A percentile compares a stretch with the other conserved stretches of the same genome.
Evolutionary conservation across 2,329 filamentous ascomycete species (phyloP).

Genomic region (Sclerotiophoma versabilis): DNA sequence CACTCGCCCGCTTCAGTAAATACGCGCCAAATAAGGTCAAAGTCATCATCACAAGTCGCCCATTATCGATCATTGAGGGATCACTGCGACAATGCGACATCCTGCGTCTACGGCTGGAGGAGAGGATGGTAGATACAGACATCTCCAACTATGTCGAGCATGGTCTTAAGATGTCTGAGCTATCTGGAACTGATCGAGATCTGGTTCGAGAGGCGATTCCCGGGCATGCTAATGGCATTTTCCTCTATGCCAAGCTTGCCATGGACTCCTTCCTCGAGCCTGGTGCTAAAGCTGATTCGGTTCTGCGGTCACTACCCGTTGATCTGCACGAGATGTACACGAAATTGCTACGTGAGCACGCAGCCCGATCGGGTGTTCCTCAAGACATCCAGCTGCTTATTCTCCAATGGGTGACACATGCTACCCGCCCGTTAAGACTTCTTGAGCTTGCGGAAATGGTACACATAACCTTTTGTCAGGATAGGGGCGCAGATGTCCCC

Average conservation of each 20-base stretch:
- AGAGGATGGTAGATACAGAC: slow-evolving; percentile 50
- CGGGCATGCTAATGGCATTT: slow-evolving; percentile 52
- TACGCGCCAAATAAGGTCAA: slow-evolving; percentile 48
- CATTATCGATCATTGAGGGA: slow-evolving; percentile 41
- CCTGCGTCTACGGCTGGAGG: slow-evolving; percentile 51
- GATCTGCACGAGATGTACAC: slow-evolving; percentile 53
- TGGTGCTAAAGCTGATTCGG: slow-evolving; percentile 26
- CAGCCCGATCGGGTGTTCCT: slow-evolving; percentile 39
- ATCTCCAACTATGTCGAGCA: slow-evolving; percentile 50
- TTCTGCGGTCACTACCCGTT: slow-evolving; percentile 45
- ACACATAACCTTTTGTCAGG: slow-evolving; percentile 10
- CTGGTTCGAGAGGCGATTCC: slow-evolving; percentile 40
- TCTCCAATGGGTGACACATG: slow-evolving; percentile 53
- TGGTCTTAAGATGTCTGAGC: slow-evolving; percentile 22
- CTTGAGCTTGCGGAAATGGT: slow-evolving; percentile 51
- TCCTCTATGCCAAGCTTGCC: slow-evolving; percentile 55
- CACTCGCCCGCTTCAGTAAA: slow-evolving; percentile 44
- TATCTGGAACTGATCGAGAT: slow-evolving; percentile 1
- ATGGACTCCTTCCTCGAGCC: slow-evolving; percentile 49
- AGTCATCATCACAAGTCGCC: slow-evolving; percentile 55
- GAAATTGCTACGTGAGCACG: slow-evolving; percentile 48
- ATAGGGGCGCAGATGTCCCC: not conserved
- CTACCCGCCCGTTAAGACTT: slow-evolving; percentile 52
- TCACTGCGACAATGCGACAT: slow-evolving; percentile 34
- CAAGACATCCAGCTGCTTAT: slow-evolving; percentile 48